phyloP scores from a whole-genome alignment of 2,329 filamentous ascomycete species.

The Septoria petroselini region DNA sequence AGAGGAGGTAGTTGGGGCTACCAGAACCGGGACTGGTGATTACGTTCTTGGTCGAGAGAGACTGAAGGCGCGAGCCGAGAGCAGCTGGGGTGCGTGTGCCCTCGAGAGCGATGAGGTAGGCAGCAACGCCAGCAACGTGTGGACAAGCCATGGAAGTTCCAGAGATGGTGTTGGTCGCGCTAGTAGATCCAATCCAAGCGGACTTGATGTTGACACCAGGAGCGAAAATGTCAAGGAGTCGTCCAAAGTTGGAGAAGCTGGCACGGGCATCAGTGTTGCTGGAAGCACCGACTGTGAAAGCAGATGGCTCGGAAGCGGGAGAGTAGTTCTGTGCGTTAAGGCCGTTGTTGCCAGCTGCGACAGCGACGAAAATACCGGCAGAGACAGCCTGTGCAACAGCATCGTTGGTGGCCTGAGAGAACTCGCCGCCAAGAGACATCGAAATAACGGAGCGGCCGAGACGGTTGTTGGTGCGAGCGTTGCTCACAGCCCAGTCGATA shows the following conservation, averaged over 20 bases:
- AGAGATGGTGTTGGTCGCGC: conserved; percentile 48
- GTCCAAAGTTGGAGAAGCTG: conserved; percentile 43
- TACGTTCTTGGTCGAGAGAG: conserved; percentile 41
- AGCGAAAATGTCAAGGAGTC: conserved; percentile 42
- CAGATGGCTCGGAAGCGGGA: conserved; percentile 36
- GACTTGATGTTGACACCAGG: conserved; percentile 48
- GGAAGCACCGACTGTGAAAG: conserved; percentile 41
- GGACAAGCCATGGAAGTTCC: conserved; percentile 66
- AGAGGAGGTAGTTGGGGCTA: conserved; percentile 33
- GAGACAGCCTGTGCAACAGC: conserved; percentile 39
- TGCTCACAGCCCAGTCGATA: conserved; percentile 44
- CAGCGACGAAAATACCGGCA: conserved; percentile 42
- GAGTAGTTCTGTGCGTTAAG: conserved; percentile 31
- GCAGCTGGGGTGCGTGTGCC: conserved; percentile 42
- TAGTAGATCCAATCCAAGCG: conserved; percentile 48
- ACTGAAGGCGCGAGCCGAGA: conserved; percentile 49
- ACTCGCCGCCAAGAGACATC: conserved; percentile 43
- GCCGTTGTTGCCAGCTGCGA: conserved; percentile 40
- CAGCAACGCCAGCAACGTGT: conserved; percentile 62
- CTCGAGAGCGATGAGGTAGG: conserved; percentile 61
- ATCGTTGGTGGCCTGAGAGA: conserved; percentile 39
- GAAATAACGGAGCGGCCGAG: conserved; percentile 50
- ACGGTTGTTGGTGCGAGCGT: conserved; percentile 71
- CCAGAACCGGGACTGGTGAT: conserved; percentile 22
- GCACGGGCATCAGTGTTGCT: conserved; percentile 36